These are phyloP conservation scores for Bertia moriformis DNA, from an alignment of 2,329 filamentous ascomycete species.

Conservation along the genomic window DNA sequence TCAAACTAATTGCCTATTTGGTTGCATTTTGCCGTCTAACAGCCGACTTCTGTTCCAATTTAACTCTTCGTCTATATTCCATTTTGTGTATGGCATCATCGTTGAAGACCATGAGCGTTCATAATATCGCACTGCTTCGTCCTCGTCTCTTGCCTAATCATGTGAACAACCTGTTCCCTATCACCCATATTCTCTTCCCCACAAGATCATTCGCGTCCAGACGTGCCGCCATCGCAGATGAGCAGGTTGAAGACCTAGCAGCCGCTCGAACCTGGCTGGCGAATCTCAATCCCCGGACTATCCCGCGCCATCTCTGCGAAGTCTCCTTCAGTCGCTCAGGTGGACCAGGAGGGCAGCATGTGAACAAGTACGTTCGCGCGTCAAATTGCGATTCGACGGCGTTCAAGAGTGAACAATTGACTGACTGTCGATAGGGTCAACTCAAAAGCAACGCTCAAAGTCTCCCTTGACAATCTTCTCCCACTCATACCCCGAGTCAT, in stretches of 20 bases:
- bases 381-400: neutral
- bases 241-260: slow-evolving; percentile 13
- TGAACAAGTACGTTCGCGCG: slow-evolving; percentile 43
- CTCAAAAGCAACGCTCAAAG: slow-evolving; percentile 49
- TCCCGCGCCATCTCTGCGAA: slow-evolving; percentile 35
- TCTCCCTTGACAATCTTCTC: slow-evolving; percentile 34
- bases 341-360: slow-evolving; percentile 53
- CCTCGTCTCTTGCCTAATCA: no score
- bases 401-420: neutral
- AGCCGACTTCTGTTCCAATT: no score
- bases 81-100: no score
- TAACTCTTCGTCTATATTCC: no score
- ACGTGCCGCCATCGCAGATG: slow-evolving; percentile 5
- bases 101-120: no score
- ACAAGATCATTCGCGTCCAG: slow-evolving; percentile 13
- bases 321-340: slow-evolving; percentile 49
- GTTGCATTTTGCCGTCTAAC: no score
- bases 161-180: no score
- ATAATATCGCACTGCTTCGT: no score
- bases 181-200: no score
- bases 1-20: no score
- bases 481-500: slow-evolving; percentile 35
- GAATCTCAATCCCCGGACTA: slow-evolving; percentile 26
- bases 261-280: slow-evolving; percentile 41
- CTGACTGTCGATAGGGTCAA: slow-evolving; percentile 36